Evolutionary conservation across 345 rosid genomes (phyloP), one percentile per base, ranked within the genome.

Genomic region (Eucalyptus paniculata): DNA sequence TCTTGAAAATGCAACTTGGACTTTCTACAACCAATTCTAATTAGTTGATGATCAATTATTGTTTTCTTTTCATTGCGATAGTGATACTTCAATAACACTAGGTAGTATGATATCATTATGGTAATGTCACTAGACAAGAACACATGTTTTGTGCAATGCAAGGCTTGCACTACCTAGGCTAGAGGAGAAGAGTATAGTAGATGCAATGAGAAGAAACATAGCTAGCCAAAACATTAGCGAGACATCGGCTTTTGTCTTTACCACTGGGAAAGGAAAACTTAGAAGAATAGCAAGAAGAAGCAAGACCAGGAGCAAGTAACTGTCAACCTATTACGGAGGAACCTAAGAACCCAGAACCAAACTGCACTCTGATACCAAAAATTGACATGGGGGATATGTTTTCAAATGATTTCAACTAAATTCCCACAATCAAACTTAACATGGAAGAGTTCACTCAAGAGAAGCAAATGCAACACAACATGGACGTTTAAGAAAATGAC

Each of bases 271-370:
- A 92, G 65, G 89, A 86, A 67, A 91, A 90, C 88, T 87, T 90
- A 54, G 91, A 92, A 89, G 92, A 89, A 67, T 83, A 21, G 4
- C 90, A 90, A 60, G 53, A 81, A 91, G 93, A 93, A 92, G 87
- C 86, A 88, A 89, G 86, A 72, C 50, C 72, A 4, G 88, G 86
- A 50, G 88, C 88, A 40, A 92, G 72, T 89, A 92, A 92, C 50
- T 95, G 93, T 90, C 92, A 93, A 51, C 99, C 99, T 34, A 97
- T 96, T 30, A 92, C 93, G 49, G 99, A 98, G 92, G 99, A 94
- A 90, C 99, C 98, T 88, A 91, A 95, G 77, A 92, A 96, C 62
- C 98, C 97, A 42, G 96, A 95, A 88, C 95, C 94, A 80, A 93
- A 93, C 86, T 87, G 89, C 90, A 86, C 87, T 28, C 93, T 89